A percentile compares a stretch with the other conserved stretches of the same genome.
phyloP scores from a whole-genome alignment of 2,329 filamentous ascomycete genomes.

The Lecanicillium sp. region DNA sequence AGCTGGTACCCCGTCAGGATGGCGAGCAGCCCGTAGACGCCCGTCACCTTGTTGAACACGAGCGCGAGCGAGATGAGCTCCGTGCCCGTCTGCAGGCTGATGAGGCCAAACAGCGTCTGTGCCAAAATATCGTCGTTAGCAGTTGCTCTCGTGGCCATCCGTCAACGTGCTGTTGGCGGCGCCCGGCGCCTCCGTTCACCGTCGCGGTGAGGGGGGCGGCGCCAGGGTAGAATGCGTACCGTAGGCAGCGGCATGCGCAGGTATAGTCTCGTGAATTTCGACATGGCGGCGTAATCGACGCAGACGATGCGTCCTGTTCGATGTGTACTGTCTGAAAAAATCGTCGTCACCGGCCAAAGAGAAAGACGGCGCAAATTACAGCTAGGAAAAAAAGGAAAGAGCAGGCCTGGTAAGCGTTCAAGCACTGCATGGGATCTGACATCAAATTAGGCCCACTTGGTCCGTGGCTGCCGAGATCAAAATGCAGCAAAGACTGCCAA shows the following conservation, averaged over 20 bases:
- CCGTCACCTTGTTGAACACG: slow-evolving; percentile 87
- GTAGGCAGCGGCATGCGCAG: slow-evolving; percentile 35
- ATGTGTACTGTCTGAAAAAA: too few relatives aligned
- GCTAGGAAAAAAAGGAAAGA: slow-evolving; percentile 5
- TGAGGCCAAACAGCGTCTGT: slow-evolving; percentile 77
- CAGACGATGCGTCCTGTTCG: too few relatives aligned
- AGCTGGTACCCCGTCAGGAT: slow-evolving; percentile 81
- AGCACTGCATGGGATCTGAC: slow-evolving; percentile 10
- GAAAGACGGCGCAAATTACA: too few relatives aligned
- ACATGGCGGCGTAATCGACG: slow-evolving; percentile 9
- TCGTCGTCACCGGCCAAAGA: neutral
- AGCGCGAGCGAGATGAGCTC: slow-evolving; percentile 79
- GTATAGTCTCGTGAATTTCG: slow-evolving; percentile 26
- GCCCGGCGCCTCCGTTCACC: slow-evolving; percentile 5
- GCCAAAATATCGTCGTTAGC: slow-evolving; percentile 3
- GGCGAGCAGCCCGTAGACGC: slow-evolving; percentile 83
- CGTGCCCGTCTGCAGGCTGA: slow-evolving; percentile 80
- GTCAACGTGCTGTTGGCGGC: too few relatives aligned
- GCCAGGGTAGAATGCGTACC: slow-evolving; percentile 24
- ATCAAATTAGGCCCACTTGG: slow-evolving; percentile 12
- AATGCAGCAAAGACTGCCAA: neutral
- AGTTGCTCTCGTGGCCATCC: neutral
- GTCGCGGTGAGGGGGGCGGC: neutral
- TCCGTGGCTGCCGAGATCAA: slow-evolving; percentile 14
- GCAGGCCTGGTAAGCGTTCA: slow-evolving; percentile 1